Percentiles rank a stretch among this genome's conserved stretches.
Evolutionary conservation across 2,329 filamentous ascomycete species (phyloP).

Genomic region (Microcyclospora tardicrescens): DNA sequence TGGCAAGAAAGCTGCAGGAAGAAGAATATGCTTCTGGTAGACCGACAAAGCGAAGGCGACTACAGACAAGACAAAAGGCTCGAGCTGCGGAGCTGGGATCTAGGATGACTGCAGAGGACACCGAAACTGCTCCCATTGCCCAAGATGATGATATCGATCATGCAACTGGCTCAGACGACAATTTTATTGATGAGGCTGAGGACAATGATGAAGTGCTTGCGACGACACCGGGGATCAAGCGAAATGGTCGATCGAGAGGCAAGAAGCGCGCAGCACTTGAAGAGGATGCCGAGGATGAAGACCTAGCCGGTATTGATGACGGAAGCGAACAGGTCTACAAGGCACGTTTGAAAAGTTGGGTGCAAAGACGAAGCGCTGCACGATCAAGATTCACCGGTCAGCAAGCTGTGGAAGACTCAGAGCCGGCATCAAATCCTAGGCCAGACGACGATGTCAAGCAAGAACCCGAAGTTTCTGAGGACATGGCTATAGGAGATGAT

Average conservation of each 20-base stretch:
- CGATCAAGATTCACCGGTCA: constrained; percentile 28
- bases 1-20: constrained; percentile 20
- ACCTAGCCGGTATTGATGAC: constrained; percentile 62
- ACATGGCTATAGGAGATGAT: constrained; percentile 22
- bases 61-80: constrained; percentile 16
- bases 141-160: constrained; percentile 27
- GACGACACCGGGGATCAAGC: constrained; percentile 26
- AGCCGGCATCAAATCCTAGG: constrained; percentile 1
- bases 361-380: constrained; percentile 48
- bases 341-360: constrained; percentile 62
- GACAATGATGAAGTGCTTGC: constrained; percentile 28
- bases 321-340: constrained; percentile 77
- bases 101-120: constrained; percentile 20
- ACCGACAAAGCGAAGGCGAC: constrained; percentile 30
- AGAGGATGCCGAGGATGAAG: constrained; percentile 30
- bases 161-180: constrained; percentile 27
- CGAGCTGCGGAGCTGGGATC: constrained; percentile 12
- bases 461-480: constrained; percentile 24
- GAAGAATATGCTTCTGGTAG: constrained; percentile 25
- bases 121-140: constrained; percentile 30
- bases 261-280: constrained; percentile 18
- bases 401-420: constrained; percentile 5
- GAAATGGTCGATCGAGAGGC: constrained; percentile 18
- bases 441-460: constrained; percentile 15
- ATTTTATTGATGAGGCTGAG: constrained; percentile 22